Evolutionary conservation across 2,329 filamentous ascomycete genomes (phyloP).

Genomic region (Stagonosporopsis chrysanthemi): DNA sequence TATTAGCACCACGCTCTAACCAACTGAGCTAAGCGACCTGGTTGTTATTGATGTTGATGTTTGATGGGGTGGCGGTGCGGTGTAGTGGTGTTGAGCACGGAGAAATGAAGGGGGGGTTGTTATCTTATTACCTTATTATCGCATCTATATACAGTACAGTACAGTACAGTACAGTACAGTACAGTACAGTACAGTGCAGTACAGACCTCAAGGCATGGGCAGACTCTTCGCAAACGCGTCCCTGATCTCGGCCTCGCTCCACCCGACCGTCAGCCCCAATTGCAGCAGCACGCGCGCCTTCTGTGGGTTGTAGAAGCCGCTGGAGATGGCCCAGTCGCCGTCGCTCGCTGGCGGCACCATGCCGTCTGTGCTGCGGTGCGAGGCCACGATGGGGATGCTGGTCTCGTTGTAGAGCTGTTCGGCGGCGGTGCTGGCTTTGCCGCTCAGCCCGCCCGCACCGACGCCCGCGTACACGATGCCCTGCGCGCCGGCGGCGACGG

Average conservation of each 20-base stretch:
- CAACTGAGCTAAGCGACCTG: conserved; percentile 25
- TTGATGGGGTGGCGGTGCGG: not conserved
- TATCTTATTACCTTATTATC: too few species aligned
- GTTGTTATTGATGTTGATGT: not conserved
- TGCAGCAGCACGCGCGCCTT: conserved; percentile 63
- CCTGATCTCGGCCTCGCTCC: conserved; percentile 55
- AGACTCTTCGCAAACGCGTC: conserved; percentile 44
- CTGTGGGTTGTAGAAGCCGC: conserved; percentile 63
- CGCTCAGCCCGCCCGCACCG: conserved; percentile 60
- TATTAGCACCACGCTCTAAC: conserved; percentile 28
- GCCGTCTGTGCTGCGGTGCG: conserved; percentile 60
- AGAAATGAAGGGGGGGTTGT: too few species aligned
- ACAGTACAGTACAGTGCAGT: too few species aligned
- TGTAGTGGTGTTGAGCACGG: too few species aligned
- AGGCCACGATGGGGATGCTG: conserved; percentile 60
- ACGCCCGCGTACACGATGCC: conserved; percentile 65
- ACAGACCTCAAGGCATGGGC: conserved; percentile 16
- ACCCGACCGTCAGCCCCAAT: conserved; percentile 43
- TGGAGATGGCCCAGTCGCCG: conserved; percentile 50
- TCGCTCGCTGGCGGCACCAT: conserved; percentile 53
- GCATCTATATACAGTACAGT: too few species aligned
- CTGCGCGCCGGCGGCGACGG: conserved; percentile 59
- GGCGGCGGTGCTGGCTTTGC: conserved; percentile 45
- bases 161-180: too few species aligned
- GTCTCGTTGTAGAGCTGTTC: conserved; percentile 56